Conservation (phyloP, 345 rosid species). For the Lumnitzera racemosa region DNA sequence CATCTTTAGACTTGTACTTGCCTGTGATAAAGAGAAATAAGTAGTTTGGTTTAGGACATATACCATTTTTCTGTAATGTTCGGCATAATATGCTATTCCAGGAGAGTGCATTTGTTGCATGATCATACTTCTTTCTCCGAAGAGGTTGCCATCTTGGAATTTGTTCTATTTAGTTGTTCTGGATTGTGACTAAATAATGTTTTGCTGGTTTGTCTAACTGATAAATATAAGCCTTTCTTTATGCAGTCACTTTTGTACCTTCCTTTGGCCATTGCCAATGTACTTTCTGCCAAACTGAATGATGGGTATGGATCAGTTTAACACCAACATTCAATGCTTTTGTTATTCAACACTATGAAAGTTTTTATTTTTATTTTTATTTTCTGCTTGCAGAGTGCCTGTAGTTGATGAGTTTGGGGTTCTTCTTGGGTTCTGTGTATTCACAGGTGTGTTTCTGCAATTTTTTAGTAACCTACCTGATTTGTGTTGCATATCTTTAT, state of each 20-base stretch:
- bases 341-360: not conserved
- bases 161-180: not conserved
- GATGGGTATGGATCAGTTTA: slow-evolving; percentile 62
- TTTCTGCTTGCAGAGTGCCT: slow-evolving; percentile 57
- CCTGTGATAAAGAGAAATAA: no score
- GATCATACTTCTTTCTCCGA: no score
- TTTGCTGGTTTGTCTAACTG: slow-evolving; percentile 3
- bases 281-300: slow-evolving; percentile 81
- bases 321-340: not conserved
- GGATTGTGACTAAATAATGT: not conserved
- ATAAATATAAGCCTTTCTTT: slow-evolving; percentile 9
- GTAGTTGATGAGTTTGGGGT: slow-evolving; percentile 87
- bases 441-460: slow-evolving; percentile 44
- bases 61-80: no score
- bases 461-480: no score
- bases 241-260: slow-evolving; percentile 83
- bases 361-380: not conserved
- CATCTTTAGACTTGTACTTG: no score
- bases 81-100: no score
- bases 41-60: no score
- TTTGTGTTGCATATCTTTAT: no score
- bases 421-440: slow-evolving; percentile 83
- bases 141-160: not conserved
- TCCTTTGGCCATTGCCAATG: slow-evolving; percentile 93
- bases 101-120: no score